These are phyloP conservation scores for Gastrolobium bilobum DNA, from an alignment of 306 rosid species.

Conservation along the genomic window DNA sequence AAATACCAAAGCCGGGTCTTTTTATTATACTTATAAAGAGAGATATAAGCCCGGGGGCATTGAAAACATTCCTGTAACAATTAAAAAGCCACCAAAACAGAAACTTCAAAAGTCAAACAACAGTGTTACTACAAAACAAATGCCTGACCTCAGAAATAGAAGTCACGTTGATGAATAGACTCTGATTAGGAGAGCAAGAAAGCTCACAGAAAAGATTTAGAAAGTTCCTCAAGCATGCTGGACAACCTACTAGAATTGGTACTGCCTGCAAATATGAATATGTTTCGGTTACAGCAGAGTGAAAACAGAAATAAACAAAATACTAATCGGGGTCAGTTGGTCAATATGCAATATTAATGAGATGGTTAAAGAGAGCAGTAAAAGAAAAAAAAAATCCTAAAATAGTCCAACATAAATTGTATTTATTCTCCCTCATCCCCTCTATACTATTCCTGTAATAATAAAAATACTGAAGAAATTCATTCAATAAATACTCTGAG, in stretches of 20 bases:
- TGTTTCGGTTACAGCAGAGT: slow-evolving; percentile 1
- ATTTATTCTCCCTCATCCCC: not conserved
- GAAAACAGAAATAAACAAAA: slow-evolving; percentile 36
- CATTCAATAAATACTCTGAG: not conserved
- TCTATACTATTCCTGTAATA: not conserved
- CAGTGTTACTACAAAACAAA: slow-evolving; percentile 37
- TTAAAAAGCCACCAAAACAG: slow-evolving; percentile 24
- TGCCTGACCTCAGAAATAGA: slow-evolving; percentile 75
- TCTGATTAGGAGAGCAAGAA: slow-evolving; percentile 96
- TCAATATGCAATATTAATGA: slow-evolving; percentile 26
- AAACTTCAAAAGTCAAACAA: slow-evolving; percentile 21
- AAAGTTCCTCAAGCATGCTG: slow-evolving; percentile 97
- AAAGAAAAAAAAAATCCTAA: not conserved
- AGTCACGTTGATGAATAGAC: slow-evolving; percentile 87
- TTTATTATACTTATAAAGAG: slow-evolving; percentile 19
- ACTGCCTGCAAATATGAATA: slow-evolving; percentile 77
- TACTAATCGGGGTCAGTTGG: not conserved
- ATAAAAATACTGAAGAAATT: not conserved
- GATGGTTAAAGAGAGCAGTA: slow-evolving; percentile 12
- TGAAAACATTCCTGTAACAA: slow-evolving; percentile 14
- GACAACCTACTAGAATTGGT: slow-evolving; percentile 97
- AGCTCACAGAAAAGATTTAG: slow-evolving; percentile 93
- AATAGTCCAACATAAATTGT: slow-evolving; percentile 10
- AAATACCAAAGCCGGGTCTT: slow-evolving; percentile 4
- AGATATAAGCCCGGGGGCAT: slow-evolving; percentile 30